These are phyloP conservation scores for Penicillium steckii DNA, from an alignment of 495 filamentous ascomycete genomes.

Conservation along the genomic window DNA sequence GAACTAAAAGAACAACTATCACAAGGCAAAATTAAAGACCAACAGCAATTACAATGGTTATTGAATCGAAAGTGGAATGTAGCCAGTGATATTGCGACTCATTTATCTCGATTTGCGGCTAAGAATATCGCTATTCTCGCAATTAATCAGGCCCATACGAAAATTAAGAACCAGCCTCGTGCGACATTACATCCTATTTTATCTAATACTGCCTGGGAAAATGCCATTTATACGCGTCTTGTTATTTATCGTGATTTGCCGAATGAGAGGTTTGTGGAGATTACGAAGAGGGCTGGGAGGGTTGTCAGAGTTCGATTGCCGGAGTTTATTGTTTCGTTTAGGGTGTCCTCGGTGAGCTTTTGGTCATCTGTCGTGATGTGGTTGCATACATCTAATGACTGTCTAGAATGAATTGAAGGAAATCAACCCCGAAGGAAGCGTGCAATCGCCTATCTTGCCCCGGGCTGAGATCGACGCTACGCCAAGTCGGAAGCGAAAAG, in stretches of 20 bases:
- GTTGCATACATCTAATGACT: background rate
- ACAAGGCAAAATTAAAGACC: conserved; percentile 26
- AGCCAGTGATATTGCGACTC: conserved; percentile 53
- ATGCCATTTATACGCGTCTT: conserved; percentile 61
- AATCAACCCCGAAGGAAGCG: background rate
- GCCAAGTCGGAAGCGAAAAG: conserved; percentile 46
- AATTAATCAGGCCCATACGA: conserved; percentile 70
- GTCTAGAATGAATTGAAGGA: conserved; percentile 29
- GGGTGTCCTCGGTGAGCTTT: too few species aligned
- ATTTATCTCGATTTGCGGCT: conserved; percentile 67
- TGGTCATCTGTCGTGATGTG: too few species aligned
- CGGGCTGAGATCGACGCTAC: conserved; percentile 3
- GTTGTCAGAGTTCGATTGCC: conserved; percentile 27
- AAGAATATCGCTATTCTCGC: conserved; percentile 65
- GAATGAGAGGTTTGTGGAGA: conserved; percentile 38
- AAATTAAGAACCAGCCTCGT: conserved; percentile 51
- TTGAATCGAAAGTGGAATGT: conserved; percentile 62
- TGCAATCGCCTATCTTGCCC: background rate
- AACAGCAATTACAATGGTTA: conserved; percentile 52
- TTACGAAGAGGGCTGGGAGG: conserved; percentile 44
- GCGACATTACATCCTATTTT: conserved; percentile 73
- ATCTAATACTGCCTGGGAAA: conserved; percentile 68
- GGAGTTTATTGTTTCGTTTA: conserved; percentile 40
- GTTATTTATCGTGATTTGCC: conserved; percentile 67
- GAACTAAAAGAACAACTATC: conserved; percentile 38